Evolutionary conservation across 2,329 filamentous ascomycete genomes (phyloP).

Genomic region (Myrmaecium sp.): DNA sequence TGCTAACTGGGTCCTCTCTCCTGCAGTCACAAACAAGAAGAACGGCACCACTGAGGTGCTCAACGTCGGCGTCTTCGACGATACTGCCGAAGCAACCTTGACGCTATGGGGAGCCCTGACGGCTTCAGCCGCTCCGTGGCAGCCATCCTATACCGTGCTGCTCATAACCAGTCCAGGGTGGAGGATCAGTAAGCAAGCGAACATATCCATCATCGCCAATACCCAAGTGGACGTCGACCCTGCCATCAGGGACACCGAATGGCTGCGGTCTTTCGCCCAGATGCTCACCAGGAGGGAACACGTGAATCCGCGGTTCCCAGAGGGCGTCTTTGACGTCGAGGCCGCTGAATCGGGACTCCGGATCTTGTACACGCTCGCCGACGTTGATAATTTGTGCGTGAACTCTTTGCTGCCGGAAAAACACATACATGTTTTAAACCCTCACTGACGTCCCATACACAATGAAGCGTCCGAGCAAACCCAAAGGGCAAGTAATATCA

Average conservation of each 20-base stretch:
- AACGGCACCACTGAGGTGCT: constrained; percentile 28
- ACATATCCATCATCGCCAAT: constrained; percentile 24
- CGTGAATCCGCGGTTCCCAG: constrained; percentile 32
- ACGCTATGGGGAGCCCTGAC: constrained; percentile 38
- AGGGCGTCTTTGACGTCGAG: constrained; percentile 12
- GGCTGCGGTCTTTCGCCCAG: constrained; percentile 34
- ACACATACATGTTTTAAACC: not conserved
- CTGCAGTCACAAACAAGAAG: constrained; percentile 30
- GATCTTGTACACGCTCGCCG: constrained; percentile 26
- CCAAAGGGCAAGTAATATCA: constrained; percentile 7
- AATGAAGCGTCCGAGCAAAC: constrained; percentile 12
- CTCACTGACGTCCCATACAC: not conserved
- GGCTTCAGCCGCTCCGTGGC: constrained; percentile 27
- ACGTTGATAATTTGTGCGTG: constrained; percentile 25
- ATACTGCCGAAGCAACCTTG: constrained; percentile 36
- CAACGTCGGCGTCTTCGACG: constrained; percentile 39
- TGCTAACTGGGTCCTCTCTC: not conserved
- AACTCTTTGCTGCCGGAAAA: not conserved
- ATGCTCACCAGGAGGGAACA: constrained; percentile 32
- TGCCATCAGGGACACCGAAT: constrained; percentile 33
- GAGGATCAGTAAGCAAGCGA: constrained; percentile 18
- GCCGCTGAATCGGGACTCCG: constrained; percentile 13
- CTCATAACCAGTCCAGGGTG: constrained; percentile 31
- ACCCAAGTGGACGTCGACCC: constrained; percentile 41
- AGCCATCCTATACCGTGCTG: constrained; percentile 31